phyloP scores from a whole-genome alignment of 352 stramenopile species.

The Globisporangium solare region DNA sequence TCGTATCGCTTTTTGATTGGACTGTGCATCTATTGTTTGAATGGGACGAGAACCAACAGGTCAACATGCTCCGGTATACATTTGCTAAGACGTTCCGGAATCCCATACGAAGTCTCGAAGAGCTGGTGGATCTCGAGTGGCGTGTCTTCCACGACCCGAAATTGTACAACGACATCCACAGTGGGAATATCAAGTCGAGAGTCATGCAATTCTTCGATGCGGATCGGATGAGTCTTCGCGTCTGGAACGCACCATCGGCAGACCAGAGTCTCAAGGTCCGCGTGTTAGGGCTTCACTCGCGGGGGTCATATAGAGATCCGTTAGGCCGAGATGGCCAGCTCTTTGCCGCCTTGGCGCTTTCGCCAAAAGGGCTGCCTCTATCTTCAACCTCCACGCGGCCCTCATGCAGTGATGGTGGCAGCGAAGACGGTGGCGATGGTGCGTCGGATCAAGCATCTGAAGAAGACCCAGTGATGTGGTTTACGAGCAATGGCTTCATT shows the following conservation, averaged over 20 bases:
- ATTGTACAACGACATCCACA: slow-evolving; percentile 7
- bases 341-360: too few relatives aligned
- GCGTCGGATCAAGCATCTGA: too few relatives aligned
- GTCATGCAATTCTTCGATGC: not conserved
- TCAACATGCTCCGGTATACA: slow-evolving; percentile 3
- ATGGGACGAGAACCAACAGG: not conserved
- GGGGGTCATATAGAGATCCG: too few relatives aligned
- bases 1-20: slow-evolving; percentile 1
- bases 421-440: too few relatives aligned
- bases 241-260: not conserved
- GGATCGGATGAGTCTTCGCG: not conserved
- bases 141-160: not conserved
- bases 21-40: slow-evolving; percentile 1
- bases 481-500: slow-evolving; percentile 1
- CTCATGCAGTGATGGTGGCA: too few relatives aligned
- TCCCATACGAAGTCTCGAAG: not conserved
- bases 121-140: slow-evolving; percentile 4
- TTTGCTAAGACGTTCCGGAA: slow-evolving; percentile 7
- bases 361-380: too few relatives aligned
- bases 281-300: too few relatives aligned
- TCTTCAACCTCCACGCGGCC: too few relatives aligned
- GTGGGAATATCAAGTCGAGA: not conserved
- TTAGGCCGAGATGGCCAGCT: too few relatives aligned
- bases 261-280: not conserved
- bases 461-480: not conserved